phyloP scores from a whole-genome alignment of 106 monocot species.

The Dendrobium chrysotoxum region DNA sequence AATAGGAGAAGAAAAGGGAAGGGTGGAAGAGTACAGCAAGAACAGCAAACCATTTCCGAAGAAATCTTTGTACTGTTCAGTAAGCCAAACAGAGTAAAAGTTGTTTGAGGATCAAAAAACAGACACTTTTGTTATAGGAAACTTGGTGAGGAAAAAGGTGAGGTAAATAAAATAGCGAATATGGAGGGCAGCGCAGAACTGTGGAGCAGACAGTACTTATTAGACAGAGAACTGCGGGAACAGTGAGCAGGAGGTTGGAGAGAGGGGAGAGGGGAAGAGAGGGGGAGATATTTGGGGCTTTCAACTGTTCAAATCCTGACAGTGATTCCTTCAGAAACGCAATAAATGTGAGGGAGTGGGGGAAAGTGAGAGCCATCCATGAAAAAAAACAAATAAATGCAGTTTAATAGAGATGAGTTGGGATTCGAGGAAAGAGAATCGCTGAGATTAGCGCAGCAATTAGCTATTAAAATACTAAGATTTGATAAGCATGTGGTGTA shows the following conservation, averaged over 20 bases:
- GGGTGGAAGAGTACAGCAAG: neutral
- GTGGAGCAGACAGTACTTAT: neutral
- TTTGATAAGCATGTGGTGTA: too few species aligned
- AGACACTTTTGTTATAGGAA: neutral
- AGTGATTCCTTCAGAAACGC: slow-evolving; percentile 7
- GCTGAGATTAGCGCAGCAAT: neutral
- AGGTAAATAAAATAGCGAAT: neutral
- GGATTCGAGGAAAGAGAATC: neutral
- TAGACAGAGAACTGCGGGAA: neutral
- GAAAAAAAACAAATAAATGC: neutral
- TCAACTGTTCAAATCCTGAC: neutral
- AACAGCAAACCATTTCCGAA: neutral
- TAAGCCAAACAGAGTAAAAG: neutral
- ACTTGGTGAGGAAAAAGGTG: neutral
- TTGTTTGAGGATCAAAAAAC: neutral
- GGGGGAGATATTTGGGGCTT: slow-evolving; percentile 1
- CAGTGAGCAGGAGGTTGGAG: neutral
- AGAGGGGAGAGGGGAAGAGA: neutral
- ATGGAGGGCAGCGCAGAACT: neutral
- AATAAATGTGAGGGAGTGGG: neutral
- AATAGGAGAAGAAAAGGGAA: neutral
- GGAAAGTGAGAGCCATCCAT: neutral
- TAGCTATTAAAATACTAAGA: too few species aligned
- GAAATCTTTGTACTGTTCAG: neutral
- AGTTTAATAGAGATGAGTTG: neutral